Conservation (phyloP, 805 yeast genomes). For the Schwanniomyces polymorphus region DNA sequence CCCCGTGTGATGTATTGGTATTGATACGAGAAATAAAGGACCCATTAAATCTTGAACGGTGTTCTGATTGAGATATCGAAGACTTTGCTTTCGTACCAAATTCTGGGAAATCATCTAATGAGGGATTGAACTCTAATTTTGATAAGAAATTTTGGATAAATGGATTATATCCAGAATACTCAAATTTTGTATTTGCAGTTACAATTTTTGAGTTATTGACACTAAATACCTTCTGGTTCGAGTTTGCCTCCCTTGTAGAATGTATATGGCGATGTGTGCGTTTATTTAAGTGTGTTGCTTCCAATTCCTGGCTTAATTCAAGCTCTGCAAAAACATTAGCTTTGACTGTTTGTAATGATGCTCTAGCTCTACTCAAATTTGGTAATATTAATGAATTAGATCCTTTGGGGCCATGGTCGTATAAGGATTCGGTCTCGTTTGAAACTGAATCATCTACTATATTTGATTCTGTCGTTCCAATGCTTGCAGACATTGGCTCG, state of each 20-base stretch:
- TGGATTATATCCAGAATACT: constrained; percentile 69
- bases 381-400: constrained; percentile 29
- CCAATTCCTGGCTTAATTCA: constrained; percentile 26
- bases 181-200: constrained; percentile 44
- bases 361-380: constrained; percentile 27
- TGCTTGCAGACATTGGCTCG: constrained; percentile 25
- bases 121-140: constrained; percentile 54
- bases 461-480: neutral
- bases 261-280: constrained; percentile 14
- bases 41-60: constrained; percentile 40
- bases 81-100: constrained; percentile 49
- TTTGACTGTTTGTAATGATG: constrained; percentile 40
- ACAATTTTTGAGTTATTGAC: constrained; percentile 29
- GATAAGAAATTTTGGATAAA: constrained; percentile 58
- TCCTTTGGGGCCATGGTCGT: constrained; percentile 8
- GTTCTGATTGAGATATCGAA: neutral
- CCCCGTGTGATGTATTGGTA: constrained; percentile 53
- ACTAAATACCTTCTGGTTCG: constrained; percentile 37
- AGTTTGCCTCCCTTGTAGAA: constrained; percentile 11
- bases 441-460: neutral
- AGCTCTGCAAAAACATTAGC: constrained; percentile 48
- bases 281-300: neutral
- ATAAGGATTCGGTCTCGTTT: neutral
- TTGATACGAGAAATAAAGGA: constrained; percentile 60
- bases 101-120: constrained; percentile 60